A percentile compares a stretch with the other conserved stretches of the same genome.
Conservation (phyloP, 2,329 filamentous ascomycete genomes). For the Chalaropsis ovoidea region DNA sequence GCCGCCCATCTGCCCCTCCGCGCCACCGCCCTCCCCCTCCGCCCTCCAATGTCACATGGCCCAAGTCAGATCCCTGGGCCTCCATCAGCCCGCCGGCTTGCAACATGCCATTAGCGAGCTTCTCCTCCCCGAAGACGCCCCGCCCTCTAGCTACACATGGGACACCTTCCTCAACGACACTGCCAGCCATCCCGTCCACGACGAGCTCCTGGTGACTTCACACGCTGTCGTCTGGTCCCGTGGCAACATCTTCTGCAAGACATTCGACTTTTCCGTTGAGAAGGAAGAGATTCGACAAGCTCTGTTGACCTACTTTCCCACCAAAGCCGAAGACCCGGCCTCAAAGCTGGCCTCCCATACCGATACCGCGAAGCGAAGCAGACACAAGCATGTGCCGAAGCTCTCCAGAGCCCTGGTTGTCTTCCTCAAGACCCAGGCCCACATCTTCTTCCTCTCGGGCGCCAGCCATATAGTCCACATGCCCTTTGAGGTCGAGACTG, state of each 20-base stretch:
- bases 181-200: conserved; percentile 36
- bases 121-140: conserved; percentile 58
- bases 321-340: conserved; percentile 9
- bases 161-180: conserved; percentile 41
- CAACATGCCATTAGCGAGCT: conserved; percentile 73
- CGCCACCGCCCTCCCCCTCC: neutral
- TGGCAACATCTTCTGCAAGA: conserved; percentile 71
- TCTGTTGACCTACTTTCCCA: conserved; percentile 69
- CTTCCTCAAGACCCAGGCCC: conserved; percentile 82
- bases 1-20: neutral
- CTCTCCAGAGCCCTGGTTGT: conserved; percentile 63
- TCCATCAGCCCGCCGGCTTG: conserved; percentile 78
- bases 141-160: conserved; percentile 63
- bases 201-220: conserved; percentile 69
- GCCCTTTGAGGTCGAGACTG: conserved; percentile 85
- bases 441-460: conserved; percentile 83
- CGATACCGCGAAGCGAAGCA: conserved; percentile 15
- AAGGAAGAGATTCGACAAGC: conserved; percentile 80
- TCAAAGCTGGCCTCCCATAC: neutral
- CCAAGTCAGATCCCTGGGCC: conserved; percentile 76
- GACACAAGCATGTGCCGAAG: conserved; percentile 8
- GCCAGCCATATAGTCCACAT: conserved; percentile 83
- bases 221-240: conserved; percentile 80
- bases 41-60: conserved; percentile 53
- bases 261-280: conserved; percentile 77